A percentile compares a stretch with the other conserved stretches of the same genome.
Evolutionary conservation across 345 rosid genomes (phyloP).

Genomic region (Rhodomyrtus tomentosa): DNA sequence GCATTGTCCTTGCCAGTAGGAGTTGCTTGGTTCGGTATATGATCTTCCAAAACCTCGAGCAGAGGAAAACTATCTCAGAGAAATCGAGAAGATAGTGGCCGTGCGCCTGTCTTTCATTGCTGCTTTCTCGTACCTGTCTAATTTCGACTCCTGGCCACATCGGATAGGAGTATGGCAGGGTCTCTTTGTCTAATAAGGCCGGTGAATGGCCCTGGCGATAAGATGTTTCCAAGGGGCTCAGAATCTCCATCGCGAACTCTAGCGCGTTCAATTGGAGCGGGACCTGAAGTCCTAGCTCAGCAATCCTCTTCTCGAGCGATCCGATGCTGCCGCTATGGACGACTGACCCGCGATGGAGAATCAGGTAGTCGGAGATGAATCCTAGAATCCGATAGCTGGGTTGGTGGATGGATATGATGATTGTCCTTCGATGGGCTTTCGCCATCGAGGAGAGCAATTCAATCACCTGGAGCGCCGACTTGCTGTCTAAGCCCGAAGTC

Average conservation of each 20-base stretch:
- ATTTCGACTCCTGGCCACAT: conserved; percentile 22
- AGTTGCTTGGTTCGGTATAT: conserved; percentile 77
- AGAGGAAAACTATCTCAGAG: conserved; percentile 47
- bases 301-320: conserved; percentile 49
- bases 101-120: neutral
- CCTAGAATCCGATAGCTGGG: conserved; percentile 68
- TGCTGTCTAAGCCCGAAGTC: conserved; percentile 83
- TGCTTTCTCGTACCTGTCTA: neutral
- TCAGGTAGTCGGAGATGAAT: conserved; percentile 52
- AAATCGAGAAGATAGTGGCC: conserved; percentile 9
- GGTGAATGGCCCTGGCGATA: conserved; percentile 1
- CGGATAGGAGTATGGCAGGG: conserved; percentile 3
- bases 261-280: conserved; percentile 62
- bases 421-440: conserved; percentile 39
- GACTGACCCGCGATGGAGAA: conserved; percentile 42
- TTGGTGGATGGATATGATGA: conserved; percentile 56
- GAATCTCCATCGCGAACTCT: conserved; percentile 81
- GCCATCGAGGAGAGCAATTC: conserved; percentile 75
- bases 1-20: conserved; percentile 76
- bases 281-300: conserved; percentile 45
- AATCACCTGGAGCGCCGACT: conserved; percentile 72
- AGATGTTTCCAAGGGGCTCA: conserved; percentile 29
- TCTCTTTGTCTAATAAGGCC: neutral
- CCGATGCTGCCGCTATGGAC: conserved; percentile 50
- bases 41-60: conserved; percentile 74